These are phyloP conservation scores for Beauveria australis DNA, from an alignment of 2,329 filamentous ascomycete genomes.

Conservation along the genomic window DNA sequence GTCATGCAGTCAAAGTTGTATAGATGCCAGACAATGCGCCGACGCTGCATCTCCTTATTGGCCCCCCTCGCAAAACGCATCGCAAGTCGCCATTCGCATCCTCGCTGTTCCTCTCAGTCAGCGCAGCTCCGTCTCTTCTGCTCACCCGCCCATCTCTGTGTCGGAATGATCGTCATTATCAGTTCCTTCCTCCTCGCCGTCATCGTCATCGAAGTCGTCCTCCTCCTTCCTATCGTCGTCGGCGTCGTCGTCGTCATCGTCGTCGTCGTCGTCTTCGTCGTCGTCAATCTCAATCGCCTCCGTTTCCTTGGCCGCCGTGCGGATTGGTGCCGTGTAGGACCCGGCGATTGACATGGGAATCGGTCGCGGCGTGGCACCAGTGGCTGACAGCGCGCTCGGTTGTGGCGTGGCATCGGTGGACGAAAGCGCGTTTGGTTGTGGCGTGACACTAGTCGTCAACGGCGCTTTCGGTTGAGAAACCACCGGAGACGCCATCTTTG, in stretches of 20 bases:
- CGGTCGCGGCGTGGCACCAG: neutral
- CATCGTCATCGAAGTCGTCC: neutral
- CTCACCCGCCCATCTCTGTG: too few relatives aligned
- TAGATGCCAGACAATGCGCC: neutral
- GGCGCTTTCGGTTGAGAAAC: neutral
- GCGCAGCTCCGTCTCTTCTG: too few relatives aligned
- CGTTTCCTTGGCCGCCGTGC: neutral
- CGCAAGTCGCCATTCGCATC: neutral
- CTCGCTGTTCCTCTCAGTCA: neutral
- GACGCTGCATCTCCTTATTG: neutral
- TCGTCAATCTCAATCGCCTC: neutral
- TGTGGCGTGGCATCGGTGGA: too few relatives aligned
- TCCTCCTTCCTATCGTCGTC: neutral
- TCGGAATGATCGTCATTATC: too few relatives aligned
- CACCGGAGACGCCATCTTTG: neutral
- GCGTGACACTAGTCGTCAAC: too few relatives aligned
- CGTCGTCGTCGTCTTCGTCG: neutral
- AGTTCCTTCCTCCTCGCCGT: neutral
- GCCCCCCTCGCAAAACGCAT: neutral
- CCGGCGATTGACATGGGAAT: slow-evolving; percentile 7
- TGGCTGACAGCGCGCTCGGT: too few relatives aligned
- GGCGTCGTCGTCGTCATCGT: too few relatives aligned
- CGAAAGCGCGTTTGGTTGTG: too few relatives aligned
- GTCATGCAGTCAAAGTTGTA: neutral
- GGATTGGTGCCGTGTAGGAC: neutral